These are phyloP conservation scores for Beauveria medogensis DNA, from an alignment of 2,329 filamentous ascomycete genomes.

Conservation along the genomic window DNA sequence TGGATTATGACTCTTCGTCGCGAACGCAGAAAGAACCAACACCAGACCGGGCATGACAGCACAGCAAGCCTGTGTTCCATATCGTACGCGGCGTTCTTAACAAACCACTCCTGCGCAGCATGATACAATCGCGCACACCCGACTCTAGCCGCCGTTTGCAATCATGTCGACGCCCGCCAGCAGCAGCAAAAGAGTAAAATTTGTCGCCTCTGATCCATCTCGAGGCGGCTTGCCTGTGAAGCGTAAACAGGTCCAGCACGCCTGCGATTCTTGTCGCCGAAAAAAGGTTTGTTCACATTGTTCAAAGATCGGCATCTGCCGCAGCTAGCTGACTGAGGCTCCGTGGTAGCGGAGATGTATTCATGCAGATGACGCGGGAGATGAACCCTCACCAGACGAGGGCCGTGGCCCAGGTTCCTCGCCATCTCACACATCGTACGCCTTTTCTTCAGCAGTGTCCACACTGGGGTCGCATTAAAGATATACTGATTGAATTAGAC, in stretches of 20 bases:
- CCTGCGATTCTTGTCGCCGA: conserved; percentile 46
- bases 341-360: conserved; percentile 34
- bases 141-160: neutral
- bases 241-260: conserved; percentile 51
- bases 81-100: neutral
- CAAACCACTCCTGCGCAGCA: neutral
- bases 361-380: conserved; percentile 29
- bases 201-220: conserved; percentile 46
- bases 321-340: neutral
- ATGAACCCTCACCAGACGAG: conserved; percentile 22
- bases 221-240: conserved; percentile 46
- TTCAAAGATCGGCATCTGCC: too few species aligned
- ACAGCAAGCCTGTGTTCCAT: neutral
- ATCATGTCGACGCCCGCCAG: conserved; percentile 8
- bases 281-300: conserved; percentile 36
- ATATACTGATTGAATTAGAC: neutral
- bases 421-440: conserved; percentile 25
- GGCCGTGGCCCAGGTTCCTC: conserved; percentile 19
- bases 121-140: neutral
- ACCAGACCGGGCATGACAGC: neutral
- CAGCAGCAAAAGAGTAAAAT: conserved; percentile 36
- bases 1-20: neutral
- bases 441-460: neutral
- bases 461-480: neutral
- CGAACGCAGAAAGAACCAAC: neutral